A percentile compares a stretch with the other conserved stretches of the same genome.
Evolutionary conservation across 345 rosid genomes (phyloP).

Genomic region (Eucalyptus marginata): DNA sequence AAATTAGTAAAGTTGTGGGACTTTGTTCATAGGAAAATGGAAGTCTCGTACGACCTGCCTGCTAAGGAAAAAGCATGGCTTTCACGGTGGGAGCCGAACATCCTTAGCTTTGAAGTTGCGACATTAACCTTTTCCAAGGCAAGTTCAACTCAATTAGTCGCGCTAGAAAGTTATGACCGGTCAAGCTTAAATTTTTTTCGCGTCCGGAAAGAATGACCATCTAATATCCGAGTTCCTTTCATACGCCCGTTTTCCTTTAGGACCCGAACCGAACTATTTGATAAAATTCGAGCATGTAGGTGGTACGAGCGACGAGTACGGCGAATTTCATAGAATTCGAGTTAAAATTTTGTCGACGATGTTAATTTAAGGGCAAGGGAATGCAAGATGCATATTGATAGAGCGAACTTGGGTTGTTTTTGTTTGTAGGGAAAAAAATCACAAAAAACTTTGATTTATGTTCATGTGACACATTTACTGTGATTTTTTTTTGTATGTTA

Average conservation of each 20-base stretch:
- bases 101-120: background rate
- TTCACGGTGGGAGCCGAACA: background rate
- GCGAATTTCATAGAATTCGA: background rate
- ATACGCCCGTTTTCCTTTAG: background rate
- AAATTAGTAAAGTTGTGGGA: background rate
- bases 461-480: accelerated
- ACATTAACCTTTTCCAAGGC: background rate
- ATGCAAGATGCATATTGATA: background rate
- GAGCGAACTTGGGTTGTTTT: background rate
- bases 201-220: background rate
- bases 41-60: background rate
- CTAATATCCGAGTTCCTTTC: background rate
- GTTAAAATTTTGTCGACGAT: background rate
- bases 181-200: background rate
- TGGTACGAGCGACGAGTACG: background rate
- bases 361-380: background rate
- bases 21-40: background rate
- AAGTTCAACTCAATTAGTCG: background rate
- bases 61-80: background rate
- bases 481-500: too few species aligned
- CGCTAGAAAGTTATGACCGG: background rate
- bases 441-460: too few species aligned
- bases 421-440: background rate
- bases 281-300: background rate
- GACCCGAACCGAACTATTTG: background rate